These are phyloP conservation scores for Candida gorgasii DNA, from an alignment of 805 yeast species.

Conservation along the genomic window DNA sequence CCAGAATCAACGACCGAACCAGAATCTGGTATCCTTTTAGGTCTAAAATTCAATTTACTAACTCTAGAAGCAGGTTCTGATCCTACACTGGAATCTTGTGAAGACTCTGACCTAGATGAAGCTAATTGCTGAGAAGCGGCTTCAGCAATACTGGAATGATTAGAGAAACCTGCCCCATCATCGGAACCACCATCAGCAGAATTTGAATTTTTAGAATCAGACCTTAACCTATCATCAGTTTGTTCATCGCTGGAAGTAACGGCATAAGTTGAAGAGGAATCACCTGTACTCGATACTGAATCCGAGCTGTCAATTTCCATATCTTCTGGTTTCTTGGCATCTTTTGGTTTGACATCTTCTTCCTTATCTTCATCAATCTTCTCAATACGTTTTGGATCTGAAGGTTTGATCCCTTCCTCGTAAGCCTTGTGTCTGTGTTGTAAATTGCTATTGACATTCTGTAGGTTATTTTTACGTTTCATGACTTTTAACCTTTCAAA, in stretches of 20 bases:
- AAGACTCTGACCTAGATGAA: conserved; percentile 7
- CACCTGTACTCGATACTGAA: conserved; percentile 13
- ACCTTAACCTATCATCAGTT: conserved; percentile 9
- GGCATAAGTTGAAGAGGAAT: conserved; percentile 13
- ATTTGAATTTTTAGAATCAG: conserved; percentile 6
- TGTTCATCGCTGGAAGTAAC: conserved; percentile 18
- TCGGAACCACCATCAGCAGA: conserved; percentile 9
- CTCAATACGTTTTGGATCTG: conserved; percentile 20
- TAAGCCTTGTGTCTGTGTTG: conserved; percentile 15
- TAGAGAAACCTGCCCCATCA: conserved; percentile 6
- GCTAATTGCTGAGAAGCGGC: neutral
- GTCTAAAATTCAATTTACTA: neutral
- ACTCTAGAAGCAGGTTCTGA: conserved; percentile 12
- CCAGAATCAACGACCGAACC: neutral
- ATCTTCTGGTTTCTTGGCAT: neutral
- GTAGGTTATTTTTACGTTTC: conserved; percentile 19
- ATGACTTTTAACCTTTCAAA: conserved; percentile 26
- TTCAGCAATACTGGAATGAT: neutral
- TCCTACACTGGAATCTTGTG: conserved; percentile 7
- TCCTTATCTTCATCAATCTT: conserved; percentile 1
- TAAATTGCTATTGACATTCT: neutral
- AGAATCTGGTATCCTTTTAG: neutral
- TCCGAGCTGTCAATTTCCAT: conserved; percentile 16
- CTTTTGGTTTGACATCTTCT: neutral
- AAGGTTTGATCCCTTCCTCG: conserved; percentile 22